Evolutionary conservation across 1,284 basidiomycete genomes (phyloP), one percentile per base, ranked within the genome.

Genomic region (Rhodofomes roseus): DNA sequence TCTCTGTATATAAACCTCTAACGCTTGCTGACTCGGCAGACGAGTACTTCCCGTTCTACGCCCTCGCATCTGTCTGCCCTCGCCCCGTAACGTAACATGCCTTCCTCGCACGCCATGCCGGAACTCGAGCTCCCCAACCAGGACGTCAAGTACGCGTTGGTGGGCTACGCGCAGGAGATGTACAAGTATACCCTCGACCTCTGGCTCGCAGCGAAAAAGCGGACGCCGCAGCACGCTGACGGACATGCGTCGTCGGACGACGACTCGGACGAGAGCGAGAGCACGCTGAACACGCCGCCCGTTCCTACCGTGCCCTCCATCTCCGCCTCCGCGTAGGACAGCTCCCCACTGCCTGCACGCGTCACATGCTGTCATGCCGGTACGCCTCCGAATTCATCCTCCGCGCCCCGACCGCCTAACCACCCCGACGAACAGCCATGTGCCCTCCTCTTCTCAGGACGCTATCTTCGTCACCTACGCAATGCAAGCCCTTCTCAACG

Each of bases 131-230:
- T 40, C 27, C 27, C 31, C 37, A 36, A 23, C 27, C 16, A 43
- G 16, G 58, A 77, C 56, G 69, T 80, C 29, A 79, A 81, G 69
- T 70, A 72, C 44, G 74, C 76, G 2, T 70, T 82, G 55, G 76
- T 75, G 52, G 68, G 63, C 23, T 73, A 74, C 36, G 62, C 70
- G 9, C 65, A 65, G 44, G 67, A 70, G 56, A 73, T 73, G 71
- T 66, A 70, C 62, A 66, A 66, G 40, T 73, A 73, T 62, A 71
- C 70, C 39, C 65, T 71, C 56, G 65, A 65, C 60, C 65, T 69
- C 54, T 70, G 67, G 67, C 59, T 62, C 37, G 68, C 66, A 34
- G 66, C 65, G 55, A 65, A 65, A 40, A 44, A 53, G 39, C 59
- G 54, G 29, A 18, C n/a, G 20, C 1, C 6, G 50, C 20, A 31